Conservation (phyloP, 495 filamentous ascomycete species). For the Hypoxylon fragiforme region DNA sequence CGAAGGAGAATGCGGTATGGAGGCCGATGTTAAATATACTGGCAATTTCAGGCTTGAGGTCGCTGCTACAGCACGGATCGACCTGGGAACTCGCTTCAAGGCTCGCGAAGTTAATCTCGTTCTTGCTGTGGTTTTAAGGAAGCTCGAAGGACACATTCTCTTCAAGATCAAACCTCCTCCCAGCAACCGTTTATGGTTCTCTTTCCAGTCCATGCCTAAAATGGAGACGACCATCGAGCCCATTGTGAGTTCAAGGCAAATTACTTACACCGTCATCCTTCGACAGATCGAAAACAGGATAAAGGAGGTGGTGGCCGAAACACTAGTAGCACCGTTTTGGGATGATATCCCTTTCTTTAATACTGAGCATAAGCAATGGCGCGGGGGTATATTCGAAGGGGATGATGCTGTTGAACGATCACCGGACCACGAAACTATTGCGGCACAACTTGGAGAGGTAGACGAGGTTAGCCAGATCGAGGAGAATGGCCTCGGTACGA, state of each 20-base stretch:
- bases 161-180: constrained; percentile 92
- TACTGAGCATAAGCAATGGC: constrained; percentile 72
- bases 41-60: constrained; percentile 90
- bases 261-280: constrained; percentile 89
- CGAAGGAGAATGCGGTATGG: constrained; percentile 83
- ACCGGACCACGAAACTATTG: constrained; percentile 47
- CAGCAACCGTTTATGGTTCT: constrained; percentile 92
- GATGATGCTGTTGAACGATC: constrained; percentile 48
- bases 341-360: constrained; percentile 90
- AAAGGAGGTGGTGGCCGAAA: constrained; percentile 89
- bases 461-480: constrained; percentile 52
- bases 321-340: constrained; percentile 91
- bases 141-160: constrained; percentile 80
- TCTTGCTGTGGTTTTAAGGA: constrained; percentile 82
- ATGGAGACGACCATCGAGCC: constrained; percentile 92
- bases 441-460: constrained; percentile 61
- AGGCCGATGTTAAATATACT: constrained; percentile 83
- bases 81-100: constrained; percentile 86
- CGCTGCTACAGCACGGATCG: constrained; percentile 85
- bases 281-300: constrained; percentile 93
- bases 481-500: constrained; percentile 32
- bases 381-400: constrained; percentile 86
- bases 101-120: constrained; percentile 85
- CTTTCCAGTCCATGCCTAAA: constrained; percentile 88
- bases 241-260: constrained; percentile 91